phyloP scores from a whole-genome alignment of 129 eudicot genomes.

The Calendula officinalis region DNA sequence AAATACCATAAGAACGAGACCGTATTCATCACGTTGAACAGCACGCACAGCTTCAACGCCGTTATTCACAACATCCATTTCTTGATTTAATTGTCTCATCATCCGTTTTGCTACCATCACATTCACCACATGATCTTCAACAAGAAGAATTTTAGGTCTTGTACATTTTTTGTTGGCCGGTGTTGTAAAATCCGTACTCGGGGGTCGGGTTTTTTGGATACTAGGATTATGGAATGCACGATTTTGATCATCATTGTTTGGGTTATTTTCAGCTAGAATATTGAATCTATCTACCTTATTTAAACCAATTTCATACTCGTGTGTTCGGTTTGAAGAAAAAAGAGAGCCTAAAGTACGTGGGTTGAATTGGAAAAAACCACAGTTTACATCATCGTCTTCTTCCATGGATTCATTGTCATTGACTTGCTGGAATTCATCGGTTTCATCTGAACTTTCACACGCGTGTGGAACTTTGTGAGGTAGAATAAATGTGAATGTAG shows the following conservation, averaged over 20 bases:
- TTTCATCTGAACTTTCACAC: slow-evolving; percentile 62
- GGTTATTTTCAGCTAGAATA: slow-evolving; percentile 21
- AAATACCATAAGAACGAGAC: slow-evolving; percentile 70
- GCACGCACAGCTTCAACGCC: slow-evolving; percentile 81
- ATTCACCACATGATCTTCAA: slow-evolving; percentile 71
- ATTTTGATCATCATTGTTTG: slow-evolving; percentile 12
- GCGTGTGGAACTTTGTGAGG: slow-evolving; percentile 61
- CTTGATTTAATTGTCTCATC: slow-evolving; percentile 78
- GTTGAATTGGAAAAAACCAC: slow-evolving; percentile 58
- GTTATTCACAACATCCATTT: slow-evolving; percentile 63
- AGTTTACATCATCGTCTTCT: slow-evolving; percentile 53
- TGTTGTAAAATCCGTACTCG: slow-evolving; percentile 19
- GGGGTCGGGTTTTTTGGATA: slow-evolving; percentile 24
- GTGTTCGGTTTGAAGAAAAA: slow-evolving; percentile 47
- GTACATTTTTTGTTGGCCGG: slow-evolving; percentile 19
- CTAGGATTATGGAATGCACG: slow-evolving; percentile 26
- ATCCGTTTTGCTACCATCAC: slow-evolving; percentile 67
- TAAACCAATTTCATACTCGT: slow-evolving; percentile 28
- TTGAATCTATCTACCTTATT: slow-evolving; percentile 22
- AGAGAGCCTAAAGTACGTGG: slow-evolving; percentile 58
- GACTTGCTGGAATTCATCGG: slow-evolving; percentile 60
- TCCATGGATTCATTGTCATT: slow-evolving; percentile 40
- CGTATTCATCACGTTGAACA: slow-evolving; percentile 47
- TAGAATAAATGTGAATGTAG: slow-evolving; percentile 67
- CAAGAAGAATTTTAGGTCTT: slow-evolving; percentile 78